Percentiles rank a stretch among this genome's conserved stretches.
These are phyloP conservation scores for Epichloe typhina DNA, from an alignment of 2,329 filamentous ascomycete species.

Conservation along the genomic window DNA sequence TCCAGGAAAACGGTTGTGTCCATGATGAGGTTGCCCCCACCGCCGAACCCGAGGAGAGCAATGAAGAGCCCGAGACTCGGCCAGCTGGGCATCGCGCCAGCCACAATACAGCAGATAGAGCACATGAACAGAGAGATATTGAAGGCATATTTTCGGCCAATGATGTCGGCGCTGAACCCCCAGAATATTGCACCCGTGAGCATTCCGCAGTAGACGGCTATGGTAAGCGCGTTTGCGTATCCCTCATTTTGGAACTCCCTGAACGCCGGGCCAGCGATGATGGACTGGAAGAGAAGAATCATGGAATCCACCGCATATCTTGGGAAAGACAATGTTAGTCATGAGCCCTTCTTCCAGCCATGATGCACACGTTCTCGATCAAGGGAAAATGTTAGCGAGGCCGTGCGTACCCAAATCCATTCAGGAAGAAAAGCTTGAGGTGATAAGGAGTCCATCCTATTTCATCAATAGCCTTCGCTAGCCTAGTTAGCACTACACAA, in stretches of 20 bases:
- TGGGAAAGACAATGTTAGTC: slow-evolving; percentile 1
- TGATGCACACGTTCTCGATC: not conserved
- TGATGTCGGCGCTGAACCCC: slow-evolving; percentile 54
- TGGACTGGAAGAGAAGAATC: slow-evolving; percentile 42
- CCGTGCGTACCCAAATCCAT: slow-evolving; percentile 38
- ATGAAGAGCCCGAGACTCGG: slow-evolving; percentile 50
- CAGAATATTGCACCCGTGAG: slow-evolving; percentile 50
- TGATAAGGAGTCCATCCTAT: slow-evolving; percentile 49
- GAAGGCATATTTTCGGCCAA: slow-evolving; percentile 56
- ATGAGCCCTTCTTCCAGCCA: not conserved
- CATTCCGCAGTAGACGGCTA: slow-evolving; percentile 47
- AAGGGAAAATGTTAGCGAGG: not conserved
- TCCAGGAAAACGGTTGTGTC: slow-evolving; percentile 40
- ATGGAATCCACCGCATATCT: slow-evolving; percentile 35
- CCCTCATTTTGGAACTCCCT: slow-evolving; percentile 44
- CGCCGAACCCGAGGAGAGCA: slow-evolving; percentile 48
- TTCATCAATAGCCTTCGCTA: slow-evolving; percentile 36
- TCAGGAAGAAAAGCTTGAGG: slow-evolving; percentile 46
- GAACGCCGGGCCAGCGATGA: slow-evolving; percentile 45
- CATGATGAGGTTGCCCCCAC: slow-evolving; percentile 36
- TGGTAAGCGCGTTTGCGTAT: slow-evolving; percentile 44
- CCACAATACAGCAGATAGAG: slow-evolving; percentile 43
- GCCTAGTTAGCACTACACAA: not conserved
- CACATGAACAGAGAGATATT: slow-evolving; percentile 53
- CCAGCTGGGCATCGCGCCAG: slow-evolving; percentile 56